Evolutionary conservation across 441 rosid genomes (phyloP).

Genomic region (Biscutella auriculata): DNA sequence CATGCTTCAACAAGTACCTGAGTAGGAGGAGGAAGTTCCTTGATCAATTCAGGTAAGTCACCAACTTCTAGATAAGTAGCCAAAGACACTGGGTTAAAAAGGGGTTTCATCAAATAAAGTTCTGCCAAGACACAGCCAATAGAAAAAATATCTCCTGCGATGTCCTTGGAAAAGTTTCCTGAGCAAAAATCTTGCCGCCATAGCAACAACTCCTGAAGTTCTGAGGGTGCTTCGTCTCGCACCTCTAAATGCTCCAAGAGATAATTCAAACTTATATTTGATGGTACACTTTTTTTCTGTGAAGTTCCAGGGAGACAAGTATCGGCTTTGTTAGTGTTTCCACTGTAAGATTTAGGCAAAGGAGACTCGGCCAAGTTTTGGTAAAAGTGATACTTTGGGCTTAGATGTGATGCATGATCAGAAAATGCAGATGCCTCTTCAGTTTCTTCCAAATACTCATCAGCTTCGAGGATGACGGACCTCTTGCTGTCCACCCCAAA

Average conservation of each 20-base stretch:
- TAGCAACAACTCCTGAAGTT: conserved; percentile 55
- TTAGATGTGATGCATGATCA: conserved; percentile 54
- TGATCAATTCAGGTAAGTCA: conserved; percentile 42
- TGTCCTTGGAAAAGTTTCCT: conserved; percentile 28
- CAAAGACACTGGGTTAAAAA: conserved; percentile 61
- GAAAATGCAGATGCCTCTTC: conserved; percentile 72
- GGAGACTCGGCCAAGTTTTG: conserved; percentile 23
- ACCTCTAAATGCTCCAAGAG: conserved; percentile 64
- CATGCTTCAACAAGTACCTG: conserved; percentile 70
- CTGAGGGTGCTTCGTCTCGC: conserved; percentile 40
- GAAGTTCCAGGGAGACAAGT: conserved; percentile 23
- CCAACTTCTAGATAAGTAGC: conserved; percentile 39
- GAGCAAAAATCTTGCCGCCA: conserved; percentile 52
- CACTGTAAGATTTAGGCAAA: conserved; percentile 23
- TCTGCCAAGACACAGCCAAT: conserved; percentile 79
- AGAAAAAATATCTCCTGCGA: conserved; percentile 68
- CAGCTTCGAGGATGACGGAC: conserved; percentile 38
- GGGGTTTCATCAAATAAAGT: conserved; percentile 64
- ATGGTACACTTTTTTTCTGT: conserved; percentile 23
- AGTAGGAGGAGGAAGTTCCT: conserved; percentile 68
- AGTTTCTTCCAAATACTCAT: conserved; percentile 41
- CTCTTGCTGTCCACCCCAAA: conserved; percentile 30
- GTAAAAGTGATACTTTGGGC: conserved; percentile 42
- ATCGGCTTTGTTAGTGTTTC: conserved; percentile 7
- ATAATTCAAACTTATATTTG: conserved; percentile 38